Base-by-base conservation (phyloP, 208 protist species). In the Borovskyia barvae region DNA sequence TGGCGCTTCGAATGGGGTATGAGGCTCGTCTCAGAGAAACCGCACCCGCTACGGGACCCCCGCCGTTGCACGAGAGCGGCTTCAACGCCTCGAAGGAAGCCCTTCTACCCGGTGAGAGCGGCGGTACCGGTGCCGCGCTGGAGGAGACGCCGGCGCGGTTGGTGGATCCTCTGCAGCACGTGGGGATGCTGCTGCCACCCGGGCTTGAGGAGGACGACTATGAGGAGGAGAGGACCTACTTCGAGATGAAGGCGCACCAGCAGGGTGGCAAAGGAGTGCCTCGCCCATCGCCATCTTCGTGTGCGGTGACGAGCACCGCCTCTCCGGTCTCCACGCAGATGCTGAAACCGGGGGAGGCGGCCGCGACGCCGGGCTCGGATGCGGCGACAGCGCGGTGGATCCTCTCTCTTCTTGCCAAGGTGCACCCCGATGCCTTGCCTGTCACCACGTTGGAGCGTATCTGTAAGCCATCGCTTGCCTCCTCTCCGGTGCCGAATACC, bases 151-250 rank as follows among this genome's bases (percentile, higher is more conserved):
- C 22, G 4, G 42, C 3, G 36, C 35, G 50, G 56, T 28, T 55
- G 26, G 50, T 65, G 17, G 54, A 61, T 15, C 39, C 42, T 7
- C 30, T 60, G 26, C 36, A 17, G n/a, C 64, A 9, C 11, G 48
- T 66, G 14, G 54, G 45, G 6, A 75, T 52, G 51, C 35, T 80
- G 9, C 63, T 83, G 12, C 77, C 77, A 0, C 77, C 77, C 15
- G 77, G 77, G 7, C 49, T 83, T 2, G 77, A 76, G 39, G 77
- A 79, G 8, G 72, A 83, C 25, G 77, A 83, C 64, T 83, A 83
- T 67, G 63, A 62, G 0, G 63, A 69, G 37, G 77, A 83, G 59
- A 33, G 65, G 3, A 15, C 40, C 17, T 72, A 72, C 47, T 45
- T 37, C 26, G 59, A 45, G 14, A 42, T 64, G 41, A 66, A 66